Conservation (phyloP, 2,329 filamentous ascomycete genomes). For the Dactylellina cionopaga region DNA sequence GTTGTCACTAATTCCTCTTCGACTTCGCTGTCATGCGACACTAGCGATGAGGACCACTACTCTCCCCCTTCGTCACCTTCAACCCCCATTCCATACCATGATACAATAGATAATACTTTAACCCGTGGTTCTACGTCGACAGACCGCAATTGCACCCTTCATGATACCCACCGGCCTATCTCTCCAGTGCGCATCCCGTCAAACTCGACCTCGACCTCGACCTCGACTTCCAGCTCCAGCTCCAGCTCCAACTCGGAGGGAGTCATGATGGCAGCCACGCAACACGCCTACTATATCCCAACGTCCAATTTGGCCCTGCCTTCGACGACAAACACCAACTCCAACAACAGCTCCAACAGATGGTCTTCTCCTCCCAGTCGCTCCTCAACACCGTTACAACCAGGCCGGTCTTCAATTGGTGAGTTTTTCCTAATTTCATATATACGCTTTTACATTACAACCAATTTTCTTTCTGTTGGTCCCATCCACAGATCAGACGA, state of each 20-base stretch:
- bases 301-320: constrained; percentile 7
- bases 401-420: constrained; percentile 19
- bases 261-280: too few relatives aligned
- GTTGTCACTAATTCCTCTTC: not conserved
- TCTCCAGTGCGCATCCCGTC: constrained; percentile 1
- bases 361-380: constrained; percentile 43
- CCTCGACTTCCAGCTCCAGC: too few relatives aligned
- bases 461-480: not conserved
- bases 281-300: not conserved
- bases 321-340: not conserved
- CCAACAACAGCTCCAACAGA: constrained; percentile 9
- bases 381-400: constrained; percentile 25
- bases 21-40: constrained; percentile 46
- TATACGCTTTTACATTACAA: not conserved
- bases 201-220: too few relatives aligned
- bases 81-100: not conserved
- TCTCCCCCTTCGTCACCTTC: not conserved
- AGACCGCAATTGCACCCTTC: not conserved
- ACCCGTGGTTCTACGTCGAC: not conserved
- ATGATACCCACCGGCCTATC: constrained; percentile 1
- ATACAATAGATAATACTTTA: not conserved
- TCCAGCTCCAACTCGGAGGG: too few relatives aligned
- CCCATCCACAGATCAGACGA: constrained; percentile 18
- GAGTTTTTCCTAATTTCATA: constrained; percentile 3
- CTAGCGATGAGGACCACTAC: not conserved